Evolutionary conservation across 306 rosid species (phyloP).

Genomic region (Herpetospermum pedunculosum): DNA sequence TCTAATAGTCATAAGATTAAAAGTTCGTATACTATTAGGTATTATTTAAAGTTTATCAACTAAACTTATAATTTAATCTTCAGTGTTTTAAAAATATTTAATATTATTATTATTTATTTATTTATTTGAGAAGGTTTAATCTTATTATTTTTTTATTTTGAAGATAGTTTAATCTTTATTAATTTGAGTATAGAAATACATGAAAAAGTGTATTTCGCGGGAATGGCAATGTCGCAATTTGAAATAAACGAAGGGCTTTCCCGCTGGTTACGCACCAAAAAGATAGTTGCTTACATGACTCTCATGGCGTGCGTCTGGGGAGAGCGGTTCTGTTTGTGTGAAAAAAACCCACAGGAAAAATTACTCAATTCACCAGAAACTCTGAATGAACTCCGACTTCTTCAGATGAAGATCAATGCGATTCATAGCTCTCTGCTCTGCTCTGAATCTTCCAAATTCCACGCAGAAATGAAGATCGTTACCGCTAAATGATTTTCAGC

Average conservation of each 20-base stretch:
- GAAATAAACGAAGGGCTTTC: background rate
- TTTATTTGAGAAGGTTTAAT: too few species aligned
- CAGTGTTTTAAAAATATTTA: too few species aligned
- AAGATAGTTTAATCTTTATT: too few species aligned
- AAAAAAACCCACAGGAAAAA: background rate
- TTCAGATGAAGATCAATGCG: background rate
- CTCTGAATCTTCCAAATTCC: background rate
- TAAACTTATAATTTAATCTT: too few species aligned
- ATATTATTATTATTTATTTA: too few species aligned
- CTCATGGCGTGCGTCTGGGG: slow-evolving; percentile 10
- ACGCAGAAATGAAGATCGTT: background rate
- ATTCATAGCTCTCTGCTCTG: background rate
- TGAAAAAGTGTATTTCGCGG: slow-evolving; percentile 9
- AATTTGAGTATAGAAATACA: too few species aligned
- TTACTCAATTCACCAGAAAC: background rate
- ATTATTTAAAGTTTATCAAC: too few species aligned
- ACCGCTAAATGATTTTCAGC: background rate
- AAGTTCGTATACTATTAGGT: too few species aligned
- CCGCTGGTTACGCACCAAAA: background rate
- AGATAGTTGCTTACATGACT: slow-evolving; percentile 6
- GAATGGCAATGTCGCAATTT: slow-evolving; percentile 6
- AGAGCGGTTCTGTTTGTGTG: background rate
- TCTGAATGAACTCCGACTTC: too few species aligned
- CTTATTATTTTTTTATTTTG: too few species aligned
- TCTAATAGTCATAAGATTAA: too few species aligned